A percentile compares a stretch with the other conserved stretches of the same genome.
phyloP scores from a whole-genome alignment of 2,329 filamentous ascomycete species.

The Epichloe amarillans region DNA sequence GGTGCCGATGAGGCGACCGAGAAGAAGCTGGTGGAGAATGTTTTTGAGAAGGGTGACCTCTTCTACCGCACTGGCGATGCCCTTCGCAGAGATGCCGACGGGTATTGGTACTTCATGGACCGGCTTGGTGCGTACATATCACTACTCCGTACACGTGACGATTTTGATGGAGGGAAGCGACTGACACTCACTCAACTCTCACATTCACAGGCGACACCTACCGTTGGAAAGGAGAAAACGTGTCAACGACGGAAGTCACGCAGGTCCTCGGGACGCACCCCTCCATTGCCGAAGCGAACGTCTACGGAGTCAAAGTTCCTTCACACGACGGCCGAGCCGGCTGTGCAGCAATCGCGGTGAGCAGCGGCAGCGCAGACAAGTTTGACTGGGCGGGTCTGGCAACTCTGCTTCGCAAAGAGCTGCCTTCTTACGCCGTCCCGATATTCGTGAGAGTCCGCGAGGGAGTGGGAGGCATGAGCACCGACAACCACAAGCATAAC shows the following conservation, averaged over 20 bases:
- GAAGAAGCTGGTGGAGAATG: slow-evolving; percentile 3
- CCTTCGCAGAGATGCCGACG: slow-evolving; percentile 45
- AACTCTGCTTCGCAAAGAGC: slow-evolving; percentile 38
- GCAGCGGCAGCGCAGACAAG: slow-evolving; percentile 27
- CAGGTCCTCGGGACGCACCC: slow-evolving; percentile 47
- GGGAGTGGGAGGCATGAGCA: slow-evolving; percentile 5
- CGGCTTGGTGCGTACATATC: slow-evolving; percentile 6
- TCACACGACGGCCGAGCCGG: slow-evolving; percentile 57
- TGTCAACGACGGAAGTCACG: slow-evolving; percentile 53
- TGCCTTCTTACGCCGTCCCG: slow-evolving; percentile 65
- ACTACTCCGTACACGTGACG: neutral
- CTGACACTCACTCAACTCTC: neutral
- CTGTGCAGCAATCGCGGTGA: slow-evolving; percentile 46
- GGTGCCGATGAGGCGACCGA: slow-evolving; percentile 1
- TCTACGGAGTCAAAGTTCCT: slow-evolving; percentile 54
- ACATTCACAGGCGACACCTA: slow-evolving; percentile 42
- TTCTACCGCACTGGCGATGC: slow-evolving; percentile 60
- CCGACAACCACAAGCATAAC: slow-evolving; percentile 5
- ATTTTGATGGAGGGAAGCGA: neutral
- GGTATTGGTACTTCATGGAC: slow-evolving; percentile 58
- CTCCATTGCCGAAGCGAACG: slow-evolving; percentile 51
- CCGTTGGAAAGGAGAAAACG: slow-evolving; percentile 61
- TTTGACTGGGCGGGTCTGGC: slow-evolving; percentile 43
- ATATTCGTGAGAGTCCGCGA: slow-evolving; percentile 27
- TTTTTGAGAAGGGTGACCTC: slow-evolving; percentile 49